Base-by-base conservation (phyloP, 2,329 filamentous ascomycete genomes). In the Penicillium sp. region DNA sequence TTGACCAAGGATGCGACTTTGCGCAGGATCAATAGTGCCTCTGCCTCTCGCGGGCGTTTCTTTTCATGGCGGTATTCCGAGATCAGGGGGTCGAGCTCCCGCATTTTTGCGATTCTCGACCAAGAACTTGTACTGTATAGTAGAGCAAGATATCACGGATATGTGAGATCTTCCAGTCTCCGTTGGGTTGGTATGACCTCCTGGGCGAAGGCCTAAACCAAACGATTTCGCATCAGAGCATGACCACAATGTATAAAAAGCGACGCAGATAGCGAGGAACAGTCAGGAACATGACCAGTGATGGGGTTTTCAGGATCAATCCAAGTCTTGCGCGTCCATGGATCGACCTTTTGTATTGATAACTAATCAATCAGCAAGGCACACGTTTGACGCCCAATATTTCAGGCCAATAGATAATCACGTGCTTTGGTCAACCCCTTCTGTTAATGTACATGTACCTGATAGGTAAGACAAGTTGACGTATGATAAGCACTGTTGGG, bases 1-100 rank as follows among this genome's bases (percentile, higher is more conserved):
- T 96, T 97, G 58, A 97, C 92, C 53, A 95, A 75, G 26, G 91
- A 96, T 2, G 91, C 91, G 38, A 95, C 81, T 72, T 89, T 92
- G 65, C 86, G 88, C 23, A 97, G 80, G 53, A 83, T 84, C 34
- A 83, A 67, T 3, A 82, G 67, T 10, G 80, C 81, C 57, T 83
- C 80, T n/a, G 74, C 70, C 58, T 79, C 77, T 10, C 79, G 73
- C 10, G 75, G 73, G 8, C 76, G 71, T 27, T 74, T 70, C 42
- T 78, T 77, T n/a, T 82, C 72, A 72, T 83, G 79, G 41, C 81
- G 77, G 60, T 81, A 84, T 62, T 78, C 74, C 4, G 65, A 68
- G 32, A 84, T 71, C 7, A 81, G 65, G 18, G 79, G 69, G 51
- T 83, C 79, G 39, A 76, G 57, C 63, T 79, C 77, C 36, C 66